Conservation (phyloP, 1,284 basidiomycete species). For the Austroboletus niveus region DNA sequence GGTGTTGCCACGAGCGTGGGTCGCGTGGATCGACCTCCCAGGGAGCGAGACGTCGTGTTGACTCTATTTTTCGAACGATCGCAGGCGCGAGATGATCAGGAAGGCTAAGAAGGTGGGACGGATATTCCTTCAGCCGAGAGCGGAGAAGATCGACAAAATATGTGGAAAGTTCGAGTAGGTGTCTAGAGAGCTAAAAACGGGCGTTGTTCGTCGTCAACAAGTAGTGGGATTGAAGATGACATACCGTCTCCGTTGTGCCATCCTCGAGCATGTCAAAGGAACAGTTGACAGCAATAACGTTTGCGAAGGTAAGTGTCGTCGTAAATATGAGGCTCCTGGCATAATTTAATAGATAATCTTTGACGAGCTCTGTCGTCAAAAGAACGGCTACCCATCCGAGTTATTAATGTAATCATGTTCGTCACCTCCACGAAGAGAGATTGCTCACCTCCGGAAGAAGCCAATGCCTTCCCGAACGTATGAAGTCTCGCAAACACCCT, state of each 20-base stretch:
- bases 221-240: conserved; percentile 3
- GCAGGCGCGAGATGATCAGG: conserved; percentile 21
- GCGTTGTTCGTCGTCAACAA: neutral
- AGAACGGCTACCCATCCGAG: conserved; percentile 62
- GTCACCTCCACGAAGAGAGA: neutral
- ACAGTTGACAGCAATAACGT: conserved; percentile 70
- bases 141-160: conserved; percentile 40
- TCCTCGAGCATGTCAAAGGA: conserved; percentile 78
- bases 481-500: conserved; percentile 65
- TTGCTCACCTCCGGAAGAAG: conserved; percentile 74
- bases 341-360: conserved; percentile 90
- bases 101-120: conserved; percentile 22
- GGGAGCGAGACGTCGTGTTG: conserved; percentile 24
- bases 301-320: conserved; percentile 75
- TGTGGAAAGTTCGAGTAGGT: conserved; percentile 39
- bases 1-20: neutral
- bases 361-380: conserved; percentile 68
- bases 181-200: conserved; percentile 39
- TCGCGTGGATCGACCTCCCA: conserved; percentile 20
- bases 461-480: conserved; percentile 71
- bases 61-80: neutral
- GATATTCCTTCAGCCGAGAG: conserved; percentile 21
- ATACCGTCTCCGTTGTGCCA: conserved; percentile 58
- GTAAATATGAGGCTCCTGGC: conserved; percentile 90
- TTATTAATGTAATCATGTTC: neutral